Base-by-base conservation (phyloP, 1,139 yeast genomes). In the Kodamaea sp. region DNA sequence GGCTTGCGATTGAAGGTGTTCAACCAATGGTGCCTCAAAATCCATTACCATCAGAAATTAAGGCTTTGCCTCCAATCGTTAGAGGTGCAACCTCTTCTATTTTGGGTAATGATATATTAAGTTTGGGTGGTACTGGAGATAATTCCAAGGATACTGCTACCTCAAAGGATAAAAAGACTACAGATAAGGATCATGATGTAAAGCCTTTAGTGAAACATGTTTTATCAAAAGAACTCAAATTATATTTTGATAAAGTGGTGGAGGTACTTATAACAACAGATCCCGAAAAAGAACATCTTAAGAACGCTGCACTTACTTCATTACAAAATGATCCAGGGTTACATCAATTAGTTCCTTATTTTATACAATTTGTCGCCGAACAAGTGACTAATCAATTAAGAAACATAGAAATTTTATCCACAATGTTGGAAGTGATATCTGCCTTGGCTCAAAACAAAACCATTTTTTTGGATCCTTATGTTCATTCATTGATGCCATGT, bases 1-100 rank as follows among this genome's bases (percentile, higher is more conserved):
- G 99, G 98, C 73, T 94, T 31, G 97, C 98, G 1, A 87, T 94
- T 42, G 99, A 94, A 63, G 99, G 99, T 39, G 96, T 94, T 4
- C 99, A 94, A 58, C 98, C 99, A 1, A 84, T 94, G 38, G 92
- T 94, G 41, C 95, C 97, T 2, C 98, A 94, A 63, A 94, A 94
- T 63, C 99, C 99, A 27, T 78, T 85, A 33, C 79, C 90, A 22
- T 73, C 81, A 31, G 95, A 84, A 51, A 79, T 84, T 40, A 80
- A 79, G 54, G 70, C 73, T 38, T 59, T 83, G 22, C 82, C 86
- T 31, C 84, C 90, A 2, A 68, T 78, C 11, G 73, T 78, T 31
- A 69, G 94, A 54, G 94, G 94, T 32, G 86, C 90, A 5, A 79
- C 85, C 8, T 63, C 73, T 5, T 64, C 75, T 2, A 59, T 67